These are phyloP conservation scores for Coemansia sp. DNA, from an alignment of 192 early-diverging fungal species.

Conservation along the genomic window DNA sequence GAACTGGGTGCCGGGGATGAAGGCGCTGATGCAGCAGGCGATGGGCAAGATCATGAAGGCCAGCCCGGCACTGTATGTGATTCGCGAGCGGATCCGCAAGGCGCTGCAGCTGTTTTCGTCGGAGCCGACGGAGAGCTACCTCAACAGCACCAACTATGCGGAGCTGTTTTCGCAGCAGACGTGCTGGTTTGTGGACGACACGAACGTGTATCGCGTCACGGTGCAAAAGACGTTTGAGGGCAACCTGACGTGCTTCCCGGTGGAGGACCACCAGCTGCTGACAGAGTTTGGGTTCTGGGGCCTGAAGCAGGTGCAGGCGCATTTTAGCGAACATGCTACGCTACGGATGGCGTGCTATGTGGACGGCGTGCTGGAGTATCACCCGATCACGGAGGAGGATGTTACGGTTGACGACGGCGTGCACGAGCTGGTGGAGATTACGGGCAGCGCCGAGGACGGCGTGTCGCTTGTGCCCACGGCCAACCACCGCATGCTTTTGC, in stretches of 20 bases:
- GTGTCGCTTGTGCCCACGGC: constrained; percentile 17
- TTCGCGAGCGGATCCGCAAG: constrained; percentile 98
- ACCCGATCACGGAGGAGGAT: constrained; percentile 7
- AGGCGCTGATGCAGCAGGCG: constrained; percentile 93
- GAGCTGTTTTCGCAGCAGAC: constrained; percentile 98
- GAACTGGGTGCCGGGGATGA: constrained; percentile 99
- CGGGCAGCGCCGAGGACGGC: not conserved
- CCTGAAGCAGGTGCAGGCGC: constrained; percentile 16
- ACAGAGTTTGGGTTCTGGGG: constrained; percentile 31
- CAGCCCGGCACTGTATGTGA: constrained; percentile 93
- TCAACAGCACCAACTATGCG: constrained; percentile 90
- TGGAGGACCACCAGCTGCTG: constrained; percentile 24
- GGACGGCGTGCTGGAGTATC: constrained; percentile 22
- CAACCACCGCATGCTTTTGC: constrained; percentile 27
- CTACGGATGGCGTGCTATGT: constrained; percentile 20
- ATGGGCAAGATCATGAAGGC: constrained; percentile 99
- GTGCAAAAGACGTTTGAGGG: constrained; percentile 99
- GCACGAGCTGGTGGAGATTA: constrained; percentile 21
- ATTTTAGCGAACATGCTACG: constrained; percentile 5
- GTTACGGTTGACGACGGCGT: constrained; percentile 18
- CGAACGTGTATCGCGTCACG: constrained; percentile 98
- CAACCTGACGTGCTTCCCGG: constrained; percentile 64
- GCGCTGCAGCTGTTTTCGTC: constrained; percentile 97
- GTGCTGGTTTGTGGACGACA: constrained; percentile 99
- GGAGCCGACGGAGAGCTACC: constrained; percentile 96